Evolutionary conservation across 345 rosid species (phyloP), one percentile per base, ranked within the genome.

Genomic region (Pelargonium nanum): DNA sequence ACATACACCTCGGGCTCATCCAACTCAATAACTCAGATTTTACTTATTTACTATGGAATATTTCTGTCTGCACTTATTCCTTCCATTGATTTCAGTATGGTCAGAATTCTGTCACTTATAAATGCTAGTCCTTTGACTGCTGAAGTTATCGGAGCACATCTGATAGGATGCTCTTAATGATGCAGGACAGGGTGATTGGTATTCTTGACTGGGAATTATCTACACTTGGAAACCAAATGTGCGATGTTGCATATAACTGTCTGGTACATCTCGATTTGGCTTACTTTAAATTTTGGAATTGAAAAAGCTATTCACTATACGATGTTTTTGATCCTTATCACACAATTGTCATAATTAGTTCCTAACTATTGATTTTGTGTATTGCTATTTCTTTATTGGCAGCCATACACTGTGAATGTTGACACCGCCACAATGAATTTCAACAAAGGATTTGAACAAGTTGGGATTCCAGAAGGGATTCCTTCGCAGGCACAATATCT

Each of bases 191-290:
- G 57, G 91, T 89, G 60, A 85, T 92, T 73, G 95, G 98, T 32
- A 81, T 87, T 55, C 87, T 92, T 58, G 98, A 92, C 78, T 92
- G 98, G 96, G 96, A 92, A 72, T 70, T 92, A 67, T 92, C 98
- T 40, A 89, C 98, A 16, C 85, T 92, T 73, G 98, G 98, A 64
- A 92, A 87, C 75, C 95, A 89, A 82, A 89, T 92, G 98, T 80
- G 85, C 50, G 98, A 92, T 78, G 89, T 92, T 32, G 95, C 98
- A 34, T 81, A 80, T 78, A 75, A 70, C 72, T 89, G 91, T 69
- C 5, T 92, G 98, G 98, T 92, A 86, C 57, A 68, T 56, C 52
- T 22, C 73, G 60, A 65, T 57, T 21, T 64, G 53, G 54, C 58
- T n/a, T 34, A 53, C 32, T 65, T 62, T 21, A 13, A 6, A 55